Percentiles rank a stretch among this genome's conserved stretches.
Evolutionary conservation across 176 grass and related monocot species (phyloP).

Genomic region (Carex kokanica): DNA sequence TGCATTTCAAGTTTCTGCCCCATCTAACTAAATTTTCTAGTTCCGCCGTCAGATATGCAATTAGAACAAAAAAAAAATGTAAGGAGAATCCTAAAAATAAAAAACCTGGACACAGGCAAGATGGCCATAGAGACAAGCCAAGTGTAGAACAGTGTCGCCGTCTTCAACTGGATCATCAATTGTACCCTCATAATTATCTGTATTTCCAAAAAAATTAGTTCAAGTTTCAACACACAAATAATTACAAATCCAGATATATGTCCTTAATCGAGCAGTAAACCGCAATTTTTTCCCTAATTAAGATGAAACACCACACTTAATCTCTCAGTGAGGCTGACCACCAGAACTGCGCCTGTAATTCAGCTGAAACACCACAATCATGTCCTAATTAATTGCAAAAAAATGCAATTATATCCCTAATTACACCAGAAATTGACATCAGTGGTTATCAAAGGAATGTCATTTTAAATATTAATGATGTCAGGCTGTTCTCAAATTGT

Average conservation of each 20-base stretch:
- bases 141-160: conserved; percentile 91
- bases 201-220: conserved; percentile 14
- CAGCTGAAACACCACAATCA: neutral
- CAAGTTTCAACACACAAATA: neutral
- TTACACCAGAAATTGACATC: neutral
- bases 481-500: neutral
- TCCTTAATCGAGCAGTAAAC: neutral
- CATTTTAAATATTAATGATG: neutral
- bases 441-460: neutral
- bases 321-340: neutral
- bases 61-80: neutral
- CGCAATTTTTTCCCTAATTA: conserved; percentile 2
- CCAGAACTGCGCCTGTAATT: neutral
- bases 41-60: neutral
- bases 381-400: neutral
- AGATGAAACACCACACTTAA: neutral
- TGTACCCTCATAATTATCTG: conserved; percentile 61
- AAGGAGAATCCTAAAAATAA: conserved; percentile 10
- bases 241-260: conserved; percentile 5
- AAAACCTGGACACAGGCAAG: conserved; percentile 86
- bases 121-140: conserved; percentile 95
- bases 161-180: conserved; percentile 99
- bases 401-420: neutral
- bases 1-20: too few relatives aligned
- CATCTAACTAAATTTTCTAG: too few relatives aligned